phyloP scores from a whole-genome alignment of 441 rosid genomes.

The Pelargonium australe region DNA sequence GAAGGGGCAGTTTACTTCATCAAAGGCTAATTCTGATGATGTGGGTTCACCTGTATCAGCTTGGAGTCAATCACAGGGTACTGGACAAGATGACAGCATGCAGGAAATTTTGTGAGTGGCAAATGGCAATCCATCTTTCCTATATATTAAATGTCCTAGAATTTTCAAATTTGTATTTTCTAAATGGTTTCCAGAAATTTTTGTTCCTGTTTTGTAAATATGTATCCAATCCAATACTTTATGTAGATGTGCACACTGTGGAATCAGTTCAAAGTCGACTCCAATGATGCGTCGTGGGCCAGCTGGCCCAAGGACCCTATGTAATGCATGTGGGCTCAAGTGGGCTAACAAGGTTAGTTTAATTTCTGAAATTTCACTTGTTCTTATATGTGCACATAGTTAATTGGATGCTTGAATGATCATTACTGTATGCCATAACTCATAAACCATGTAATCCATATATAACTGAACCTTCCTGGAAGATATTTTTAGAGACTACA shows the following conservation, averaged over 20 bases:
- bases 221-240: not conserved
- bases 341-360: conserved; percentile 30
- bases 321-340: conserved; percentile 32
- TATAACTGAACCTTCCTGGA: not conserved
- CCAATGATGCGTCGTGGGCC: conserved; percentile 35
- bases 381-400: not conserved
- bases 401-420: not conserved
- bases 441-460: not conserved
- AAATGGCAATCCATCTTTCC: conserved; percentile 5
- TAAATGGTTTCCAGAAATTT: not conserved
- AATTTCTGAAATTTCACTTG: not conserved
- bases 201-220: not conserved
- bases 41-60: conserved; percentile 25
- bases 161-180: too few species aligned
- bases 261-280: conserved; percentile 28
- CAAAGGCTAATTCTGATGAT: conserved; percentile 24
- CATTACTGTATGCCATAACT: not conserved
- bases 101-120: conserved; percentile 25
- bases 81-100: conserved; percentile 22
- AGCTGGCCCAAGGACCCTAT: conserved; percentile 27
- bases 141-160: too few species aligned
- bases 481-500: not conserved
- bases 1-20: conserved; percentile 31
- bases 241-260: conserved; percentile 23
- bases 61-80: conserved; percentile 21